These are phyloP conservation scores for Hymenoscyphus fraxineus DNA, from an alignment of 2,329 filamentous ascomycete genomes.

Conservation along the genomic window DNA sequence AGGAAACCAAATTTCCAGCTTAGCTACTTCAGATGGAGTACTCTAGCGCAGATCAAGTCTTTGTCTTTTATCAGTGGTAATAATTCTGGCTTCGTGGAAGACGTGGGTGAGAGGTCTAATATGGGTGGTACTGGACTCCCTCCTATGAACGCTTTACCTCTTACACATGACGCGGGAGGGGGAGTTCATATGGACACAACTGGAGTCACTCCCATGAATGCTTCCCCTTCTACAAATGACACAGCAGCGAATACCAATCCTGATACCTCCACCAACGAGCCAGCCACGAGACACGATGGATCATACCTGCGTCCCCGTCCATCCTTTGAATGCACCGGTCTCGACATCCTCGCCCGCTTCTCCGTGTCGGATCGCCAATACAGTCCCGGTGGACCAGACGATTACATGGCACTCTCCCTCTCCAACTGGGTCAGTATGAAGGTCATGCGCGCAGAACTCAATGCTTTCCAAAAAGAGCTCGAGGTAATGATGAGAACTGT, in stretches of 20 bases:
- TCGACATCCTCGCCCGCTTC: slow-evolving; percentile 18
- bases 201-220: too few species aligned
- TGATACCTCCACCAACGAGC: background rate
- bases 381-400: slow-evolving; percentile 18
- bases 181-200: too few species aligned
- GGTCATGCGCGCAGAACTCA: slow-evolving; percentile 19
- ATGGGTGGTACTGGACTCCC: background rate
- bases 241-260: background rate
- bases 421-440: slow-evolving; percentile 21
- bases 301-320: background rate
- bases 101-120: background rate
- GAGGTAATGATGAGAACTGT: slow-evolving; percentile 15
- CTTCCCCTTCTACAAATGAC: too few species aligned
- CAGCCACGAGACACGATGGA: too few species aligned
- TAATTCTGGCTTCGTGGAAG: background rate
- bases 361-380: slow-evolving; percentile 13
- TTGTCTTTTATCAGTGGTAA: slow-evolving; percentile 14
- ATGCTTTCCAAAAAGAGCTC: slow-evolving; percentile 20
- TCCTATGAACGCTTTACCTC: background rate
- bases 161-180: too few species aligned
- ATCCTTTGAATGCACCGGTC: slow-evolving; percentile 18
- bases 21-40: slow-evolving; percentile 7
- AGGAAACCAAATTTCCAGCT: slow-evolving; percentile 4
- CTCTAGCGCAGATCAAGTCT: slow-evolving; percentile 7
- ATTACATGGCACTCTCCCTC: slow-evolving; percentile 17